Evolutionary conservation across 2,329 filamentous ascomycete species (phyloP).

Genomic region (Aspergillus sp.): DNA sequence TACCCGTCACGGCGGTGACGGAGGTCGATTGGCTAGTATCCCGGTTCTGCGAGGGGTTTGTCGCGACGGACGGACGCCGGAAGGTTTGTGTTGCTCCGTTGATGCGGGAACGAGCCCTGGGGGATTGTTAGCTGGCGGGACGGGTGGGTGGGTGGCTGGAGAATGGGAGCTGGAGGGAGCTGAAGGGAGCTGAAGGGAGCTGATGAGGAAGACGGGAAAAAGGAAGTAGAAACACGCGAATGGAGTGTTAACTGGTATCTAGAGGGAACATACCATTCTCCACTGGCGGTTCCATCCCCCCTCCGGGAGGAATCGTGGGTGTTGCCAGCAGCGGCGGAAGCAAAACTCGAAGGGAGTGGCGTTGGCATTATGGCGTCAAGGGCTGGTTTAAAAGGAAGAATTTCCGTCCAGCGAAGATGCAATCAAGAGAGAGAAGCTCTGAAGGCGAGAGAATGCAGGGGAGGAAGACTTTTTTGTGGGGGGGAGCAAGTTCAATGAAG

Average conservation of each 20-base stretch:
- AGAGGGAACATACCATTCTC: slow-evolving; percentile 65
- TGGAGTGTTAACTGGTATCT: slow-evolving; percentile 1
- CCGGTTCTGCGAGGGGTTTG: slow-evolving; percentile 49
- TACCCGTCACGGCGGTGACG: slow-evolving; percentile 44
- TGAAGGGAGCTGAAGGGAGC: slow-evolving; percentile 2
- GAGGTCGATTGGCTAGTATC: slow-evolving; percentile 42
- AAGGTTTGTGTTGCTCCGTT: slow-evolving; percentile 69
- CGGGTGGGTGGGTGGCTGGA: neutral
- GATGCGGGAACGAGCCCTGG: slow-evolving; percentile 59
- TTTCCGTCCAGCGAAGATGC: slow-evolving; percentile 21
- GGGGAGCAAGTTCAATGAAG: neutral
- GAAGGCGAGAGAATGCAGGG: slow-evolving; percentile 20
- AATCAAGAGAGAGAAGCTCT: slow-evolving; percentile 14
- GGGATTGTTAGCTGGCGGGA: neutral
- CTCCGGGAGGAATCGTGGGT: slow-evolving; percentile 61
- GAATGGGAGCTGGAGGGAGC: neutral
- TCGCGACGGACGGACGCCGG: slow-evolving; percentile 61
- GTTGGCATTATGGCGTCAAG: slow-evolving; percentile 58
- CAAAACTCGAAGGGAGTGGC: slow-evolving; percentile 79
- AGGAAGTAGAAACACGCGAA: neutral
- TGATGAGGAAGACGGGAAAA: slow-evolving; percentile 5
- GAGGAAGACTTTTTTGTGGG: neutral
- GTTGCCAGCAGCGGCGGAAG: slow-evolving; percentile 77
- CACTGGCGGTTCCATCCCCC: slow-evolving; percentile 59
- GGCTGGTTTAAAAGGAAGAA: slow-evolving; percentile 18